Evolutionary conservation across 2,329 filamentous ascomycete genomes (phyloP).

Genomic region (Fusarium torulosum): DNA sequence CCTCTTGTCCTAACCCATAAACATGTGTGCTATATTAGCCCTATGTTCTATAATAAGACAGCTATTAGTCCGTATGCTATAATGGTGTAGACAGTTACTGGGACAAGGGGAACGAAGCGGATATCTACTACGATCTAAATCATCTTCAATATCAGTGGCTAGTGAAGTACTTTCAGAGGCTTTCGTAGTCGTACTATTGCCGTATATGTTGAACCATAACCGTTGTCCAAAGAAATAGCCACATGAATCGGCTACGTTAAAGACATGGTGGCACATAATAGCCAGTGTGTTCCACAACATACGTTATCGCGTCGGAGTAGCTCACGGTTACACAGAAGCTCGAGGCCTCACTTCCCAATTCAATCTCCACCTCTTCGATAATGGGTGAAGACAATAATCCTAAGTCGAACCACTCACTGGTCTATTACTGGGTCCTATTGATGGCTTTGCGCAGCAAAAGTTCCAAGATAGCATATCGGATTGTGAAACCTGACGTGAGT

Average conservation of each 20-base stretch:
- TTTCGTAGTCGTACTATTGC: background rate
- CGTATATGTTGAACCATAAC: background rate
- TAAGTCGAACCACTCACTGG: background rate
- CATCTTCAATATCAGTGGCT: no score
- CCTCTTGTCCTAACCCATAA: no score
- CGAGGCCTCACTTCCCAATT: background rate
- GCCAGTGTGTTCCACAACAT: background rate
- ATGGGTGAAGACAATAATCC: no score
- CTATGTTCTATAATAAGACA: no score
- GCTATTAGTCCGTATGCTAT: no score
- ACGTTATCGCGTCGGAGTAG: background rate
- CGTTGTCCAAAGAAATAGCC: background rate
- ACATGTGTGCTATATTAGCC: no score
- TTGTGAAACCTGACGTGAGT: background rate
- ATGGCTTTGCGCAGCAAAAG: background rate
- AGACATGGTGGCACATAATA: background rate
- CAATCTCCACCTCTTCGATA: background rate
- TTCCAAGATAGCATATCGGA: background rate
- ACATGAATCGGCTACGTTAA: background rate
- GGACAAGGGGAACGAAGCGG: no score
- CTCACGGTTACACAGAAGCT: background rate
- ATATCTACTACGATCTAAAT: no score
- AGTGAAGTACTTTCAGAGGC: no score
- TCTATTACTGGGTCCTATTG: background rate
- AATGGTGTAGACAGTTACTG: no score